Evolutionary conservation across 768 basidiomycete genomes (phyloP).

Genomic region (Suillus variegatus): DNA sequence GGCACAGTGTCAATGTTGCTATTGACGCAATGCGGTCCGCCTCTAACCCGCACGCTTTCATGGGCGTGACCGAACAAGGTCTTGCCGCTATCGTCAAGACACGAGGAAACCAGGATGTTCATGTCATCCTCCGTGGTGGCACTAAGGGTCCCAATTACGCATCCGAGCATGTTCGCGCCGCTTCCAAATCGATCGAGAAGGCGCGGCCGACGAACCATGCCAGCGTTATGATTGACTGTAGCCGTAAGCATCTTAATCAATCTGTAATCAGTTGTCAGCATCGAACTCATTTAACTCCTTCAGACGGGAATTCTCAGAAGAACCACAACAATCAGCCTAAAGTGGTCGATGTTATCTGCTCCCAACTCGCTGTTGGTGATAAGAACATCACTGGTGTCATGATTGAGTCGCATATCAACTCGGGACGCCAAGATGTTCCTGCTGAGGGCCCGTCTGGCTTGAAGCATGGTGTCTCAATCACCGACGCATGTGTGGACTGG

Average conservation of each 20-base stretch:
- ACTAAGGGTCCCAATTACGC: constrained; percentile 89
- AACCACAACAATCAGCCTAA: constrained; percentile 91
- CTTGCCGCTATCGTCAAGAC: constrained; percentile 97
- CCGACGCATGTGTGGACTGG: constrained; percentile 93
- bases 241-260: constrained; percentile 48
- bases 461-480: constrained; percentile 85
- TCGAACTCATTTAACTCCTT: neutral
- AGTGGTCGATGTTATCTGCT: constrained; percentile 69
- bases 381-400: constrained; percentile 89
- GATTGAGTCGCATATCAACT: constrained; percentile 94
- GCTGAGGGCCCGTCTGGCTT: constrained; percentile 62
- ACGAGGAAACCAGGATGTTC: constrained; percentile 81
- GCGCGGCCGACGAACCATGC: constrained; percentile 53
- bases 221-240: constrained; percentile 88
- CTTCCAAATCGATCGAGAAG: constrained; percentile 64
- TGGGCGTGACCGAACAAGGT: constrained; percentile 87
- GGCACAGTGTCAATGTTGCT: constrained; percentile 71
- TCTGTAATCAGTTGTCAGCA: neutral
- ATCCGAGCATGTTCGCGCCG: constrained; percentile 67
- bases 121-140: constrained; percentile 95
- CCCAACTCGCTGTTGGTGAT: constrained; percentile 71
- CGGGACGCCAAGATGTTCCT: constrained; percentile 90
- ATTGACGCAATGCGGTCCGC: constrained; percentile 96
- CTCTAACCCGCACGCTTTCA: constrained; percentile 93
- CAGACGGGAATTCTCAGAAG: constrained; percentile 96